Percentiles rank a stretch among this genome's conserved stretches.
Conservation (phyloP, 305 asterid species). For the Solanum hybrid region DNA sequence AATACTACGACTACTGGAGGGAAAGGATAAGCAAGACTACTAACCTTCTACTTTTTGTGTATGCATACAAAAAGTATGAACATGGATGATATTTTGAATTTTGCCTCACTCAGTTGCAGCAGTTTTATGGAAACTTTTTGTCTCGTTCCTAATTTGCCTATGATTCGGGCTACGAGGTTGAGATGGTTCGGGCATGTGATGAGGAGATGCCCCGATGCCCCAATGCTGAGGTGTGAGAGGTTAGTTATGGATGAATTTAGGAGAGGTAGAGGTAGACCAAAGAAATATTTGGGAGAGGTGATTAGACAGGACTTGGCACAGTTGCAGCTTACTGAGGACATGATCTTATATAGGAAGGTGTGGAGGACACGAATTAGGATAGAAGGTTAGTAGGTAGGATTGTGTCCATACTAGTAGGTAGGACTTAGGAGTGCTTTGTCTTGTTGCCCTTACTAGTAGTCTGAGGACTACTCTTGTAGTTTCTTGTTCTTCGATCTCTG, state of each 20-base stretch:
- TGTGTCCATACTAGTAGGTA: neutral
- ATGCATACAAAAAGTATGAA: neutral
- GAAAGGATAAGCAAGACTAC: neutral
- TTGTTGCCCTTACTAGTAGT: neutral
- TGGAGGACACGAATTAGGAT: neutral
- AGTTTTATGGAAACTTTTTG: neutral
- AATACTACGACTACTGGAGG: neutral
- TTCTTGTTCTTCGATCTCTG: neutral
- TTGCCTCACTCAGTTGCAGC: neutral
- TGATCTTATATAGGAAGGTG: neutral
- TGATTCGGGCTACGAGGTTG: neutral
- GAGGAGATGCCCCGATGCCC: neutral
- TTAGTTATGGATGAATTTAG: neutral
- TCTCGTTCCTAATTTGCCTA: neutral
- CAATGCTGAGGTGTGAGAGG: neutral
- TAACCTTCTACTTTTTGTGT: neutral
- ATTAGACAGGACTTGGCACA: neutral
- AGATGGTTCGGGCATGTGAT: neutral
- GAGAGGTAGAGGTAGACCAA: neutral
- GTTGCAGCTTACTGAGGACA: neutral
- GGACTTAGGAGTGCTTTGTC: neutral
- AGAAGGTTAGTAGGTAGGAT: neutral
- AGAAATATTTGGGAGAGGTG: neutral
- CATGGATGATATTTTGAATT: neutral
- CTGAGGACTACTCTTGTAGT: neutral